phyloP scores from a whole-genome alignment of 2,329 filamentous ascomycete genomes.

The Trichoderma semiorbis region DNA sequence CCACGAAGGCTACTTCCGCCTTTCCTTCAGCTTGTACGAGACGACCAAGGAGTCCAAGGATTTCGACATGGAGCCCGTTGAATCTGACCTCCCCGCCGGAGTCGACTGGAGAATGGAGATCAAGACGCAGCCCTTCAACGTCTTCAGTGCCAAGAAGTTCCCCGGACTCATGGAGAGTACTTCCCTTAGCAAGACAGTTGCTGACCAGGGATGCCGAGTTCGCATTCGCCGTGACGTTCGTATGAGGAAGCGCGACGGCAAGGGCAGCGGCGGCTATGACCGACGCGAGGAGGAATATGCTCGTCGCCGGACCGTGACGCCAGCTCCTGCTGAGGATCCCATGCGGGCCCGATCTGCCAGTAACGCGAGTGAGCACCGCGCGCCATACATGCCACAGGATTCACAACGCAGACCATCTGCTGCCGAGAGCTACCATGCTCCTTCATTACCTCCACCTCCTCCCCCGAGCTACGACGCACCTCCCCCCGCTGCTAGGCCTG shows the following conservation, averaged over 20 bases:
- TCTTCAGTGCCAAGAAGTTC: conserved; percentile 98
- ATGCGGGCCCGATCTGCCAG: conserved; percentile 58
- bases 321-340: conserved; percentile 31
- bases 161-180: conserved; percentile 91
- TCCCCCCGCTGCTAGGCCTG: conserved; percentile 24
- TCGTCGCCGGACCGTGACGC: conserved; percentile 36
- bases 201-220: conserved; percentile 94
- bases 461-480: conserved; percentile 29
- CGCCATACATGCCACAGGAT: conserved; percentile 38
- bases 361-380: conserved; percentile 52
- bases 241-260: conserved; percentile 79
- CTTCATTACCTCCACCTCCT: conserved; percentile 34
- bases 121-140: conserved; percentile 80
- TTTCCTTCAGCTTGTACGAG: conserved; percentile 91
- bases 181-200: conserved; percentile 79
- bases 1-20: conserved; percentile 88
- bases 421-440: conserved; percentile 42
- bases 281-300: conserved; percentile 65
- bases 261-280: conserved; percentile 51
- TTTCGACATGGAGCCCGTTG: conserved; percentile 55
- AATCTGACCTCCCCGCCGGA: conserved; percentile 45
- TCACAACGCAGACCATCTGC: conserved; percentile 45
- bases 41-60: conserved; percentile 84
- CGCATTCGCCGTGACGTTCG: conserved; percentile 91
- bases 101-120: conserved; percentile 88